Conservation (phyloP, 2,329 filamentous ascomycete genomes). For the Stagonosporopsis tanaceti region DNA sequence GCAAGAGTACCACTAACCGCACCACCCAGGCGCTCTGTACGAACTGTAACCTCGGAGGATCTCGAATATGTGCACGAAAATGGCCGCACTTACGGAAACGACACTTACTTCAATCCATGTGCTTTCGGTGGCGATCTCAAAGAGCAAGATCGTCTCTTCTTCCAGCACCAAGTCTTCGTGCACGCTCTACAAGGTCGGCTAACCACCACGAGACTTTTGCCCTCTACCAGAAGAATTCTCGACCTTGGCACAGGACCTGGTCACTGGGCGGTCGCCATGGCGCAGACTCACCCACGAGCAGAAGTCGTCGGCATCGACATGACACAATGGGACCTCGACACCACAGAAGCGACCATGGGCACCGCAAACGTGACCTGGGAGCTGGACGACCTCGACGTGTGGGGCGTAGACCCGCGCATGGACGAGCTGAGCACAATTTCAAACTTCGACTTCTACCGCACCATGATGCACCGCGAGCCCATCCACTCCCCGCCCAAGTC, state of each 20-base stretch:
- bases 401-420: constrained; percentile 38
- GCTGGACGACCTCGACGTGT: constrained; percentile 49
- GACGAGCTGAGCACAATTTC: constrained; percentile 36
- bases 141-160: constrained; percentile 68
- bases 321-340: constrained; percentile 60
- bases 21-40: constrained; percentile 43
- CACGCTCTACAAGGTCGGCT: constrained; percentile 46
- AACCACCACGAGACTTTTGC: constrained; percentile 44
- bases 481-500: constrained; percentile 25
- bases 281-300: constrained; percentile 53
- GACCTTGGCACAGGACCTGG: constrained; percentile 60
- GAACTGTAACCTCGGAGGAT: constrained; percentile 53
- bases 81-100: constrained; percentile 68
- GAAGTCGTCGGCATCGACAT: constrained; percentile 61
- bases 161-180: constrained; percentile 70
- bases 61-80: constrained; percentile 68
- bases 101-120: constrained; percentile 71
- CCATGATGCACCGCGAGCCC: constrained; percentile 32
- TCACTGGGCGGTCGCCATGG: constrained; percentile 60
- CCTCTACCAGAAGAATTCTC: constrained; percentile 40
- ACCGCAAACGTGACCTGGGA: constrained; percentile 45
- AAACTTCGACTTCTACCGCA: constrained; percentile 35
- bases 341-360: constrained; percentile 51
- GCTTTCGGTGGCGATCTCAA: constrained; percentile 58
- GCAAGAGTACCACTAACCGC: constrained; percentile 1